phyloP scores from a whole-genome alignment of 805 yeast species.

The Yarrowia osloensis region DNA sequence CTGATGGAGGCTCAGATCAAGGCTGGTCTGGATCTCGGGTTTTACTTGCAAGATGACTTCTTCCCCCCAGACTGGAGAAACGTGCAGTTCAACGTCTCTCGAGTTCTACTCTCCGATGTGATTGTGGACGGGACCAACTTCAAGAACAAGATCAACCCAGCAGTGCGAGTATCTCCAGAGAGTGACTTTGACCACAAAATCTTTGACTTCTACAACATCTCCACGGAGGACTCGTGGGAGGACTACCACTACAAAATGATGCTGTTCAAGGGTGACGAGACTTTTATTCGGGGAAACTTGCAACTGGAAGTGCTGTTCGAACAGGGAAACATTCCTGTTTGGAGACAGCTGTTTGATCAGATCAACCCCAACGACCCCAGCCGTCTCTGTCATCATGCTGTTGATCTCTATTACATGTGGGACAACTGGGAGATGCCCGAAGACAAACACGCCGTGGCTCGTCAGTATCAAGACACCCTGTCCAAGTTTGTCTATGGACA shows the following conservation, averaged over 20 bases:
- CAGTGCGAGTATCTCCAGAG: conserved; percentile 3
- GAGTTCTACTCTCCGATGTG: not conserved
- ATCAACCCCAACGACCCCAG: conserved; percentile 8
- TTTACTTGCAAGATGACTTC: conserved; percentile 7
- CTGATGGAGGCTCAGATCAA: not conserved
- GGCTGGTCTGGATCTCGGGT: not conserved
- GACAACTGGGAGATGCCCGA: conserved; percentile 14
- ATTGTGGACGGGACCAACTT: conserved; percentile 11
- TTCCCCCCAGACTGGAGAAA: conserved; percentile 5
- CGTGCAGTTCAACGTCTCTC: not conserved
- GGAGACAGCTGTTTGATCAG: conserved; percentile 16
- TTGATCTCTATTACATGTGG: conserved; percentile 20
- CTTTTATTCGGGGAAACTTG: not conserved
- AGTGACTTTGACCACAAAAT: conserved; percentile 9
- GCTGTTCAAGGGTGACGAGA: conserved; percentile 20
- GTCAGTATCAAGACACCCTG: not conserved
- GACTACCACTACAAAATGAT: conserved; percentile 12
- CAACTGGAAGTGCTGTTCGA: not conserved
- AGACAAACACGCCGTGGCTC: not conserved
- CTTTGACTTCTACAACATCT: conserved; percentile 5
- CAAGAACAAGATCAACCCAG: conserved; percentile 4
- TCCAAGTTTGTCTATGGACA: not conserved
- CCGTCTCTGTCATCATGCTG: conserved; percentile 2
- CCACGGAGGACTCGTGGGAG: conserved; percentile 3
- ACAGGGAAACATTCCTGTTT: not conserved